Evolutionary conservation across 176 grass and related monocot species (phyloP).

Genomic region (Tillandsia leiboldiana): DNA sequence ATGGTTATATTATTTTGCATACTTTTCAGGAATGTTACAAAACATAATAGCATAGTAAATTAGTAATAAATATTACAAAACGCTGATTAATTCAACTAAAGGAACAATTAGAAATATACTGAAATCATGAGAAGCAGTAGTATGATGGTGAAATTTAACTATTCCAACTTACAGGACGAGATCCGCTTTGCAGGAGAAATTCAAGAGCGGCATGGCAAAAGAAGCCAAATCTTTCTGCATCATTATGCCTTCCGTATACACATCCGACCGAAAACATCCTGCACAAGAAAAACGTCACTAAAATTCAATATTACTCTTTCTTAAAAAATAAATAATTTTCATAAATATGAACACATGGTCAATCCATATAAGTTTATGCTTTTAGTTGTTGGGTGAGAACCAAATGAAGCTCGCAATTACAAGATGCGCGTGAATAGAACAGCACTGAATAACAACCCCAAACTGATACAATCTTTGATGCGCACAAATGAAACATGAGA

Average conservation of each 20-base stretch:
- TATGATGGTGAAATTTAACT: not conserved
- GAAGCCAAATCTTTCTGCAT: slow-evolving; percentile 75
- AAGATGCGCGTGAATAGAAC: not conserved
- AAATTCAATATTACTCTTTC: not conserved
- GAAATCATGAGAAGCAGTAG: not conserved
- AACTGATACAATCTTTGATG: not conserved
- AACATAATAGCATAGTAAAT: not conserved
- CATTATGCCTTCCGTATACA: slow-evolving; percentile 78
- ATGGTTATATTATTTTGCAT: too few species aligned
- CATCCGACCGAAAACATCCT: slow-evolving; percentile 94
- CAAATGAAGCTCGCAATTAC: too few species aligned
- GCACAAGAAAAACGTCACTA: slow-evolving; percentile 13
- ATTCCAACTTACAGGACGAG: slow-evolving; percentile 50
- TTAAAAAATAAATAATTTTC: not conserved
- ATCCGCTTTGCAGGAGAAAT: slow-evolving; percentile 68
- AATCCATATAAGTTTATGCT: not conserved
- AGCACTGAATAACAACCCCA: not conserved
- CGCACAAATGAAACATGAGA: not conserved
- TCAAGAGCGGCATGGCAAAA: slow-evolving; percentile 96
- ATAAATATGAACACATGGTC: not conserved
- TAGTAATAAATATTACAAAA: not conserved
- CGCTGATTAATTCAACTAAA: not conserved
- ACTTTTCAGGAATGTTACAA: too few species aligned
- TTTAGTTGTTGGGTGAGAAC: not conserved
- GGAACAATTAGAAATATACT: not conserved